Conservation (phyloP, 352 stramenopile genomes). For the Halophytophthora polymorphica region DNA sequence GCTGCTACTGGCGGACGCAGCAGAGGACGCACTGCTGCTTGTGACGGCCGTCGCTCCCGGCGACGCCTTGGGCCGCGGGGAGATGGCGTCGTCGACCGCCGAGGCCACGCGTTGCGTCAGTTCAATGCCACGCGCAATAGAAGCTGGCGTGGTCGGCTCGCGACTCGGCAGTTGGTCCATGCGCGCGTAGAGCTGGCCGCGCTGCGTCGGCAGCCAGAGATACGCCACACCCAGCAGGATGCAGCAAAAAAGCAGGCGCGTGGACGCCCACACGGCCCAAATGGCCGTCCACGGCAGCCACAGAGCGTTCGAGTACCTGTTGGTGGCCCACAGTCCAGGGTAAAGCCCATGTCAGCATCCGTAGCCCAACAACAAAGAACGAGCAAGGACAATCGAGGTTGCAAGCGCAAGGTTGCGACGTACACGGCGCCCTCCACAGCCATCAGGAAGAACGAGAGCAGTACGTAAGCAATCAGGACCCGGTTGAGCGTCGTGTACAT, state of each 20-base stretch:
- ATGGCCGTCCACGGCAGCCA: conserved; percentile 63
- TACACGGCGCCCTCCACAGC: conserved; percentile 75
- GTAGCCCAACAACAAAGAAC: not conserved
- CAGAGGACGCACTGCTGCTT: conserved; percentile 3
- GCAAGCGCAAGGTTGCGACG: conserved; percentile 17
- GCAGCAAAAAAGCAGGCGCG: conserved; percentile 66
- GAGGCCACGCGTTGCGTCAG: conserved; percentile 57
- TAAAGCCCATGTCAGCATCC: not conserved
- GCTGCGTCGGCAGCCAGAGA: conserved; percentile 70
- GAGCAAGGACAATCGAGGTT: too few relatives aligned
- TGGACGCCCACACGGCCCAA: conserved; percentile 79
- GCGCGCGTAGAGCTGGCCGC: conserved; percentile 62
- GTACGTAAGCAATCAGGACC: conserved; percentile 58
- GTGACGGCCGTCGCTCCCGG: conserved; percentile 1
- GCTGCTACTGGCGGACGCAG: too few relatives aligned
- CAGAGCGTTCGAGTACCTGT: conserved; percentile 70
- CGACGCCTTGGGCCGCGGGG: conserved; percentile 5
- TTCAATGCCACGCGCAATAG: conserved; percentile 46
- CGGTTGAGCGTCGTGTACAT: conserved; percentile 69
- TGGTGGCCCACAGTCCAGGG: conserved; percentile 1
- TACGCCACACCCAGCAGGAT: conserved; percentile 65
- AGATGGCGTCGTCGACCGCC: conserved; percentile 42
- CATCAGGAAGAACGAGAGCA: conserved; percentile 76
- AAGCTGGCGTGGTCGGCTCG: conserved; percentile 49
- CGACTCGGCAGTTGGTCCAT: conserved; percentile 81